Evolutionary conservation across 2,329 filamentous ascomycete species (phyloP).

Genomic region (Fusarium caatingaense): DNA sequence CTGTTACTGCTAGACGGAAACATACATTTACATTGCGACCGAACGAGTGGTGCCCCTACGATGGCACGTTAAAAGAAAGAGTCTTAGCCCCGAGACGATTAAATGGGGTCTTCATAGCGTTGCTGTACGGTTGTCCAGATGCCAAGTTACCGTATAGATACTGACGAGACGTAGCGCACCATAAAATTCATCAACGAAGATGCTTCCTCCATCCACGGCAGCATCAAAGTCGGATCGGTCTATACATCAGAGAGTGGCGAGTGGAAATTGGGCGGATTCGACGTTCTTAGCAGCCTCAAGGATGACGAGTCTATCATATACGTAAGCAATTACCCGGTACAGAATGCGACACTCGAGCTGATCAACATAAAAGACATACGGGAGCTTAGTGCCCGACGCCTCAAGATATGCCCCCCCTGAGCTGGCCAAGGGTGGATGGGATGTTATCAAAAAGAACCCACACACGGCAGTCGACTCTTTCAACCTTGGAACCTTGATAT

Average conservation of each 20-base stretch:
- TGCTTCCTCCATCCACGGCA: constrained; percentile 90
- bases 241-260: constrained; percentile 97
- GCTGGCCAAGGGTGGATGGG: constrained; percentile 88
- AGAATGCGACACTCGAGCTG: neutral
- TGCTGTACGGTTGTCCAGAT: constrained; percentile 66
- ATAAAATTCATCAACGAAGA: constrained; percentile 97
- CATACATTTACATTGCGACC: constrained; percentile 95
- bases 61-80: constrained; percentile 91
- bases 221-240: constrained; percentile 84
- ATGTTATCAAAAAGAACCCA: constrained; percentile 84
- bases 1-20: constrained; percentile 75
- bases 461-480: constrained; percentile 88
- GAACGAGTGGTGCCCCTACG: constrained; percentile 87
- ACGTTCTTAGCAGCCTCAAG: constrained; percentile 93
- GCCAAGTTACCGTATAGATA: neutral
- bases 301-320: constrained; percentile 96
- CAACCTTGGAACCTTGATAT: constrained; percentile 84
- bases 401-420: constrained; percentile 89
- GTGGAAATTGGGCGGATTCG: constrained; percentile 96
- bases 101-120: constrained; percentile 96
- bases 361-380: constrained; percentile 73
- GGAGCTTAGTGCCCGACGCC: constrained; percentile 86
- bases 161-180: constrained; percentile 72
- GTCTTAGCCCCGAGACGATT: constrained; percentile 87
- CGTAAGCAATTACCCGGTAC: constrained; percentile 54